Evolutionary conservation across 106 monocot genomes (phyloP).

Genomic region (Chionographis japonica): DNA sequence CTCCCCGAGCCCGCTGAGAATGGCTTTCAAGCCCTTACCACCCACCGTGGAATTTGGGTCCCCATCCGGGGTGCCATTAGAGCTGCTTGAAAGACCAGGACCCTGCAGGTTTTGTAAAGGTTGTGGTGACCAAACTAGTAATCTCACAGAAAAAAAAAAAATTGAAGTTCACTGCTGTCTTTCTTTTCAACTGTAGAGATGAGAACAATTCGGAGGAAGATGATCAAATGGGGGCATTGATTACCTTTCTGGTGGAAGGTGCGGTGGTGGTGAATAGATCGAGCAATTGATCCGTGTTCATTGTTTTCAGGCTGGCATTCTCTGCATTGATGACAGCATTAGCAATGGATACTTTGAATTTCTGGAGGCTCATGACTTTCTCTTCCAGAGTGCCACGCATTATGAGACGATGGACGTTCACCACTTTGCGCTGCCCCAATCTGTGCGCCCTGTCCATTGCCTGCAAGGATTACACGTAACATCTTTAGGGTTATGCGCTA

Average conservation of each 20-base stretch:
- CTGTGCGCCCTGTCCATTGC: conserved; percentile 98
- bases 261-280: conserved; percentile 78
- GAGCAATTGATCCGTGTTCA: conserved; percentile 93
- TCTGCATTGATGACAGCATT: conserved; percentile 88
- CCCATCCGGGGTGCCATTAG: conserved; percentile 20
- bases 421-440: conserved; percentile 91
- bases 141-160: not conserved
- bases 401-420: conserved; percentile 93
- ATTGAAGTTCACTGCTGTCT: no score
- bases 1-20: conserved; percentile 71
- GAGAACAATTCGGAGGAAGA: not conserved
- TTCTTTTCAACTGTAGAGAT: no score
- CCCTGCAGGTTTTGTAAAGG: conserved; percentile 25
- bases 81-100: conserved; percentile 17
- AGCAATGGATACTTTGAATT: conserved; percentile 86
- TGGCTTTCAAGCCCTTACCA: conserved; percentile 69
- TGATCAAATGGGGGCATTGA: no score
- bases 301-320: conserved; percentile 90
- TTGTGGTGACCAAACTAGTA: no score
- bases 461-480: conserved; percentile 22
- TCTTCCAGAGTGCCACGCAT: conserved; percentile 98
- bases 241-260: conserved; percentile 50
- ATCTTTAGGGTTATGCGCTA: no score
- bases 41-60: conserved; percentile 29
- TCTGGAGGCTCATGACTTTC: conserved; percentile 95